Evolutionary conservation across 2,329 filamentous ascomycete genomes (phyloP), one percentile per base, ranked within the genome.

Genomic region (Colletotrichum nymphaeae): DNA sequence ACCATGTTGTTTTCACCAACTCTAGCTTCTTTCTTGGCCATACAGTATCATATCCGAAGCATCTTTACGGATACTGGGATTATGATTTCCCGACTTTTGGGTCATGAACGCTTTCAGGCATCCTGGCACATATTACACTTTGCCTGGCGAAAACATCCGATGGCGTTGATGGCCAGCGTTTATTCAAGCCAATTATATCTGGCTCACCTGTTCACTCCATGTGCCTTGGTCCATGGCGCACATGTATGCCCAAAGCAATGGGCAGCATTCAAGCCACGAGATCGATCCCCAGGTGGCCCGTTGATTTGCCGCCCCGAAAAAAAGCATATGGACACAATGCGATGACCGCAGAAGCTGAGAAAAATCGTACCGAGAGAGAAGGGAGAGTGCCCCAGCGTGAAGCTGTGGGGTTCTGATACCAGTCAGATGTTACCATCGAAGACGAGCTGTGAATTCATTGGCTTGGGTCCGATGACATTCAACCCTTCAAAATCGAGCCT

Each of bases 171-270:
- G 35, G 22, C 35, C 14, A 46, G 56, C 67, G 70, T 69, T 55
- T 71, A 71, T 35, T 57, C 26, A 24, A 62, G n/a, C 60, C 67
- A 71, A 66, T 73, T 49, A 35, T 42, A 42, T 22, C 24, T 26
- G 35, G 35, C 32, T 26, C 26, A 14, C 49, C 26, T 28, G n/a
- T 64, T 14, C 32, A 26, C 32, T 9, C 42, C 49, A 63, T 66
- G 32, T 32, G 30, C 26, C 46, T 24, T 37, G 53, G 16, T 37
- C 42, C 55, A 64, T 55, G 58, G 22, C 69, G 69, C 65, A 59
- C 58, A 59, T 37, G 24, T 63, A 2, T 59, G 62, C 26, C 19
- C 58, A 32, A 49, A 66, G 37, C 62, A 55, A 22, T 37, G 30
- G 49, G n/a, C 57, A 35, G 52, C 19, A 24, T 56, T 12, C n/a